Base-by-base conservation (phyloP, 139 green algal species). In the Chlamydomonas sp. region DNA sequence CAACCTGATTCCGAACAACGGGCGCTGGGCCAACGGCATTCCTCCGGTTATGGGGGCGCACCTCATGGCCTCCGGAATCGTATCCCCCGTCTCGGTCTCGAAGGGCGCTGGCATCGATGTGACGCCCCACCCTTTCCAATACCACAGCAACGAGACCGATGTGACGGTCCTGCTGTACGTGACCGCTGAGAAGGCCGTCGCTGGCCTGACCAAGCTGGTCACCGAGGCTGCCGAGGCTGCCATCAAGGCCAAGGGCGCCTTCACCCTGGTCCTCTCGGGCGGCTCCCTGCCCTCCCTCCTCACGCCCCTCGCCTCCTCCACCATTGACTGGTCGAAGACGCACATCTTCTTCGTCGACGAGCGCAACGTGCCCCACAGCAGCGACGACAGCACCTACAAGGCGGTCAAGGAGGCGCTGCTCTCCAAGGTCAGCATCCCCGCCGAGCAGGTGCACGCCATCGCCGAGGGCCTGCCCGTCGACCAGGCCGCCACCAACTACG, bases 31-130 rank as follows among this genome's bases (percentile, higher is more conserved):
- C 1, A 91, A 94, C 49, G 97, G 97, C 18, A 93, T 99, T 49
- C 97, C 97, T 8, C 92, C 96, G 9, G 96, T 97, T 57, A 98
- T 98, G 96, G 97, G 97, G 49, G 96, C 94, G 57, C 97, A 99
- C 87, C 92, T 97, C 1, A 98, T 99, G 97, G 87, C 93, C 5
- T 96, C 91, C 60, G 96, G 95, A 71, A 85, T 76, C n/a, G 82
- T 95, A 20, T 91, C 96, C 2, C 96, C 96, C 31, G 80, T 97
- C 10, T 95, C 91, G 57, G 93, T 89, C 60, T 96, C 92, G 67
- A 96, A 94, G 81, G 96, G 94, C 58, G 80, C 95, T 20, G 92
- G 94, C 61, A 79, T 94, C 5, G 92, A 94, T 74, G 89, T 95
- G 59, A 80, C 80, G 61, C 91, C 90, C 6, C 94, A 96, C 61